These are phyloP conservation scores for Anisogramma anomala DNA, from an alignment of 2,329 filamentous ascomycete genomes.

Conservation along the genomic window DNA sequence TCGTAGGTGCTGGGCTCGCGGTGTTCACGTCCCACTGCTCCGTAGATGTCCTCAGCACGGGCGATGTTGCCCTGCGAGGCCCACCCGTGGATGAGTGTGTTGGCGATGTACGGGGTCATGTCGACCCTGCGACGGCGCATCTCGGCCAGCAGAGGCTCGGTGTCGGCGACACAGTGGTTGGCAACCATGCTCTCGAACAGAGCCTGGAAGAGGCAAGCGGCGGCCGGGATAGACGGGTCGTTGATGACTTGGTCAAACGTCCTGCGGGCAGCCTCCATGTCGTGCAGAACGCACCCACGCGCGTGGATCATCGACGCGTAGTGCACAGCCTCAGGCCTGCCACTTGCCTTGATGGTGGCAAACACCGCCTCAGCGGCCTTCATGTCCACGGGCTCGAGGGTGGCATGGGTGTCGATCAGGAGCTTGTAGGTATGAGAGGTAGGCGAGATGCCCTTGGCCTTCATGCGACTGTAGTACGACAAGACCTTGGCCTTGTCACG, in stretches of 20 bases:
- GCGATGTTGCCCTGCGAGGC: conserved; percentile 68
- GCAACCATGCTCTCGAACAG: conserved; percentile 96
- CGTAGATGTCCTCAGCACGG: conserved; percentile 70
- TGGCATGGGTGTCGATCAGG: conserved; percentile 88
- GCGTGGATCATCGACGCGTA: conserved; percentile 94
- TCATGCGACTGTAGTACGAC: conserved; percentile 91
- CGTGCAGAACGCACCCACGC: conserved; percentile 85
- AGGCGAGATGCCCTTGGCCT: conserved; percentile 70
- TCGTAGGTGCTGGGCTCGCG: conserved; percentile 97
- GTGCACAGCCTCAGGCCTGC: conserved; percentile 80
- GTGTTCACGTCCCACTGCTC: conserved; percentile 62
- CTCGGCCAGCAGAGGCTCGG: conserved; percentile 58
- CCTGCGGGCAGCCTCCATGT: conserved; percentile 70
- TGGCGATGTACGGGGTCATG: conserved; percentile 95
- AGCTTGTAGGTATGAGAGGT: conserved; percentile 97
- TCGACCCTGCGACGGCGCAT: conserved; percentile 68
- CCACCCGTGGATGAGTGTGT: conserved; percentile 96
- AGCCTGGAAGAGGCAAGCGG: conserved; percentile 86
- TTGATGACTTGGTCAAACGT: conserved; percentile 73
- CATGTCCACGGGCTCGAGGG: conserved; percentile 85
- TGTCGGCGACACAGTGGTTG: conserved; percentile 73
- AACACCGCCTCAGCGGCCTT: conserved; percentile 74
- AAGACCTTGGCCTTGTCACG: conserved; percentile 90
- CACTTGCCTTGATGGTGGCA: conserved; percentile 59
- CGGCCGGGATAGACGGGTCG: conserved; percentile 54